Percentiles rank a stretch among this genome's conserved stretches.
phyloP scores from a whole-genome alignment of 2,329 filamentous ascomycete genomes.

The Elsinoe batatas region DNA sequence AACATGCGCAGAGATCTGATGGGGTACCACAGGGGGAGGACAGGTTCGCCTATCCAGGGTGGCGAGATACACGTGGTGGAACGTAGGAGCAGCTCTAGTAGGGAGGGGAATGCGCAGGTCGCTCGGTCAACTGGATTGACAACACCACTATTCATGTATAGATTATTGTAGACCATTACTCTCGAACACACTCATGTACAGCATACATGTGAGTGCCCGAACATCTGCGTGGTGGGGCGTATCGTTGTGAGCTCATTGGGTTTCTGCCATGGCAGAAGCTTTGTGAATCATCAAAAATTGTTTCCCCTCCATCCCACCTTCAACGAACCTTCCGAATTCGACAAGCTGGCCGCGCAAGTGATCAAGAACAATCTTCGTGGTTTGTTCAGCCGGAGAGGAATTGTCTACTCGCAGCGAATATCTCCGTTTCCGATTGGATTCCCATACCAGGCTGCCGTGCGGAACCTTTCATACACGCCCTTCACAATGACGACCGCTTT shows the following conservation, averaged over 20 bases:
- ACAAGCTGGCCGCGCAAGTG: not conserved
- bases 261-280: not conserved
- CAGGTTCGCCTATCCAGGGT: not conserved
- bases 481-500: conserved; percentile 6
- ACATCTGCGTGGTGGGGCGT: too few species aligned
- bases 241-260: too few species aligned
- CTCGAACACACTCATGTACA: too few species aligned
- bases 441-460: not conserved
- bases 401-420: not conserved
- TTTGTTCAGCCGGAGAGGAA: not conserved
- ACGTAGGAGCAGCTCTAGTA: not conserved
- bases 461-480: not conserved
- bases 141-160: not conserved
- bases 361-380: not conserved
- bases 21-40: too few species aligned
- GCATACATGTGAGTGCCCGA: too few species aligned
- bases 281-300: conserved; percentile 10
- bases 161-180: not conserved
- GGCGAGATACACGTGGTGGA: not conserved
- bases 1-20: too few species aligned
- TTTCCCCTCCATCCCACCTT: conserved; percentile 8
- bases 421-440: not conserved
- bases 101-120: not conserved
- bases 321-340: not conserved
- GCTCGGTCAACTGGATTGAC: not conserved